Evolutionary conservation across 768 basidiomycete species (phyloP).

Genomic region (Amanita brunnescens): DNA sequence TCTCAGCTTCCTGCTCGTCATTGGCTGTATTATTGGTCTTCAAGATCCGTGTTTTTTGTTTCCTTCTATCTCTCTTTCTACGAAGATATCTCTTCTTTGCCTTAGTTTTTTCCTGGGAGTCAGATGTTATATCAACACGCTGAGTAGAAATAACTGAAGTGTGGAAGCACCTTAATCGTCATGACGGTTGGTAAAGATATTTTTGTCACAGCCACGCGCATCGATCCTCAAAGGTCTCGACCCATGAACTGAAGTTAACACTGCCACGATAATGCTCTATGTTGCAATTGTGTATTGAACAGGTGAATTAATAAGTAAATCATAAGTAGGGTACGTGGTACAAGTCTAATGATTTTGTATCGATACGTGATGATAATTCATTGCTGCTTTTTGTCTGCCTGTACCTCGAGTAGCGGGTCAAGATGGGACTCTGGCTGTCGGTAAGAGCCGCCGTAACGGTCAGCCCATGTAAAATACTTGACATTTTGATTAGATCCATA

Average conservation of each 20-base stretch:
- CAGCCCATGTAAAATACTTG: constrained; percentile 96
- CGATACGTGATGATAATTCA: constrained; percentile 8
- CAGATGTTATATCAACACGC: neutral
- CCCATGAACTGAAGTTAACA: too few relatives aligned
- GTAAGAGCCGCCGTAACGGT: constrained; percentile 77
- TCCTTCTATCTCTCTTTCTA: constrained; percentile 61
- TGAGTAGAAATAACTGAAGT: neutral
- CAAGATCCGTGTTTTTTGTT: constrained; percentile 31
- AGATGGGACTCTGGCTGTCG: constrained; percentile 76
- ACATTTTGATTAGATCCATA: constrained; percentile 4
- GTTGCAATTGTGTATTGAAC: too few relatives aligned
- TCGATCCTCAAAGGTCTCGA: neutral
- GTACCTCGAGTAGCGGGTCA: constrained; percentile 77
- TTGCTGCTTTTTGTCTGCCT: constrained; percentile 20
- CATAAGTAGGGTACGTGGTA: neutral
- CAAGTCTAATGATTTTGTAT: neutral
- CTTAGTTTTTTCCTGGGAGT: constrained; percentile 48
- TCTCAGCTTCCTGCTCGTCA: constrained; percentile 15
- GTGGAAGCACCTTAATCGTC: neutral
- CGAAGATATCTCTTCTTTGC: constrained; percentile 68
- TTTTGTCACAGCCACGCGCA: neutral
- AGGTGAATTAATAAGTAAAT: neutral
- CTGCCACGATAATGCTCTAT: too few relatives aligned
- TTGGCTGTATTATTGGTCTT: constrained; percentile 34
- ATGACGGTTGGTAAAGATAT: neutral